Conservation (phyloP, 2,329 filamentous ascomycete species). For the Cladosporium sp. region DNA sequence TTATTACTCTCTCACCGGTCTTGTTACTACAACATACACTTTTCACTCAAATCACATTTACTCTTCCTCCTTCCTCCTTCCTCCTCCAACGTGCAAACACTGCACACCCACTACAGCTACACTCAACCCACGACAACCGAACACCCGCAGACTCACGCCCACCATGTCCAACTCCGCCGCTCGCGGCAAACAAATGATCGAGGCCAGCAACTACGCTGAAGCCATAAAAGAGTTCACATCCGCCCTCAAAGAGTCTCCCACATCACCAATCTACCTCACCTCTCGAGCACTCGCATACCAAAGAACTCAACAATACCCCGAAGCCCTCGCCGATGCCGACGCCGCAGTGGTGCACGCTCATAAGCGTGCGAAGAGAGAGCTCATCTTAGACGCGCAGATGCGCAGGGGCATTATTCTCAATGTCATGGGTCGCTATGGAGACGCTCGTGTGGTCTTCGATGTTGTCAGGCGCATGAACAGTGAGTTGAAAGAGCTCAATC, state of each 20-base stretch:
- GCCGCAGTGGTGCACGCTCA: conserved; percentile 59
- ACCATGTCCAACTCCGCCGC: conserved; percentile 48
- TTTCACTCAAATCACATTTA: no score
- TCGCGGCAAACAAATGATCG: conserved; percentile 58
- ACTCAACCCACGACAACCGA: background rate
- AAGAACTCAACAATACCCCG: conserved; percentile 48
- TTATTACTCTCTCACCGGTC: background rate
- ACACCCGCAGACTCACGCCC: background rate
- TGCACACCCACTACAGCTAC: background rate
- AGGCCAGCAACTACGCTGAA: conserved; percentile 57
- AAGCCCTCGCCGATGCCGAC: conserved; percentile 44
- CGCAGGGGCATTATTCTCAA: conserved; percentile 71
- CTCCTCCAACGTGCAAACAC: no score
- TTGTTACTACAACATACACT: no score
- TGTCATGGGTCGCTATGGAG: conserved; percentile 64
- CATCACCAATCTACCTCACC: conserved; percentile 73
- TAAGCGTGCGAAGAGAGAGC: conserved; percentile 66
- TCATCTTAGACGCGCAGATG: conserved; percentile 76
- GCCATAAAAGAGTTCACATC: conserved; percentile 65
- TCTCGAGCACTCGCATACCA: conserved; percentile 76
- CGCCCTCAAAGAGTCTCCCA: conserved; percentile 58
- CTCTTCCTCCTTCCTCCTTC: no score
- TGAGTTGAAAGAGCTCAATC: conserved; percentile 49
- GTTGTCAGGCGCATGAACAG: conserved; percentile 49
- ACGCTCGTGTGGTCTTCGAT: conserved; percentile 68